These are phyloP conservation scores for Baffinella frigidus DNA, from an alignment of 208 protist species.

Conservation along the genomic window DNA sequence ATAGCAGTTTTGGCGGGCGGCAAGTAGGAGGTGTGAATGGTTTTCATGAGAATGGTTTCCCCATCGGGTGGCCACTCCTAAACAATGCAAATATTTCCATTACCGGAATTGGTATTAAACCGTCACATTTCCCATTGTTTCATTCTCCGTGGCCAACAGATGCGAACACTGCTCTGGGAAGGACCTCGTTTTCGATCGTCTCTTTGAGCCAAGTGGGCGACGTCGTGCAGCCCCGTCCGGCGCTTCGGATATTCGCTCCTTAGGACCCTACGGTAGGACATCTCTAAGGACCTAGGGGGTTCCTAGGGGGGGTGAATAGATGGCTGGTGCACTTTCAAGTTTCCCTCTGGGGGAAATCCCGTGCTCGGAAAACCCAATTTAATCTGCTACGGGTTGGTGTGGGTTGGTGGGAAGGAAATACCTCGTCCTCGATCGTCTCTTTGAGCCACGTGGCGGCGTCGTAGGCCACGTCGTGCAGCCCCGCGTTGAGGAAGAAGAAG, in stretches of 20 bases:
- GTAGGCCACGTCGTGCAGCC: conserved; percentile 31
- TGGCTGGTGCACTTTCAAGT: not conserved
- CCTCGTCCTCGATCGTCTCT: conserved; percentile 24
- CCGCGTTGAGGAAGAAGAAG: not conserved
- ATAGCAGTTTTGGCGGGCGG: too few species aligned
- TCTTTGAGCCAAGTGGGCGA: not conserved
- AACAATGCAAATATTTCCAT: too few species aligned
- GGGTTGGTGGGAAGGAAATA: not conserved
- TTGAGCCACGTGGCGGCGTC: not conserved
- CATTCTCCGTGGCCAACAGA: too few species aligned
- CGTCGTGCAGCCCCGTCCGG: conserved; percentile 55
- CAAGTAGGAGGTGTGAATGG: too few species aligned
- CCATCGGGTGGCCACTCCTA: too few species aligned
- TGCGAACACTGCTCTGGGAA: too few species aligned
- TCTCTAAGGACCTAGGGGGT: not conserved
- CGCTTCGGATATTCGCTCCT: too few species aligned
- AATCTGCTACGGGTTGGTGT: too few species aligned
- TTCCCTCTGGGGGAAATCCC: not conserved
- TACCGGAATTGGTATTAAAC: too few species aligned
- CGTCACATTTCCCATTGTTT: too few species aligned
- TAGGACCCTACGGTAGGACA: not conserved
- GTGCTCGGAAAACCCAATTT: too few species aligned
- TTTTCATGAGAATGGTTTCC: too few species aligned
- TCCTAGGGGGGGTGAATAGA: not conserved
- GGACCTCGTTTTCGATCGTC: not conserved